Base-by-base conservation (phyloP, 2,329 filamentous ascomycete species). In the Epichloe elymi region DNA sequence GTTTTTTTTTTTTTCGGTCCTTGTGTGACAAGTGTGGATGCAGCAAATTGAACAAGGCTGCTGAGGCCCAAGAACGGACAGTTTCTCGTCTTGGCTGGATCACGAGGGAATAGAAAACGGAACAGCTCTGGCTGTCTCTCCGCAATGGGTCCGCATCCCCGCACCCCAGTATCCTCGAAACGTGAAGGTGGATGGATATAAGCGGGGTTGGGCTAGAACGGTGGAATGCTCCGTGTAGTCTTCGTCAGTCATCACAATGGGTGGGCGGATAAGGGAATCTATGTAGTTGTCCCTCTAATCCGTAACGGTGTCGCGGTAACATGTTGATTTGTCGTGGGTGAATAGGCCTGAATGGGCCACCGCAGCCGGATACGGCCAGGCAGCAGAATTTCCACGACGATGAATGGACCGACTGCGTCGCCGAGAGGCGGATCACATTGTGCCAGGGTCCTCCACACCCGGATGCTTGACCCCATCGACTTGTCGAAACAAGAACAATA, bases 331-430 rank as follows among this genome's bases (percentile, higher is more conserved):
- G 15, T 15, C 7, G 7, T 45, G 42, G 33, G 7, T 35, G 3
- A 30, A 45, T n/a, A 10, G n/a, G 39, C 6, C 26, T 35, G 19
- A 2, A 26, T 26, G 23, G 23, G 26, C 26, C 26, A n/a, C 6
- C 8, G 6, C 36, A 30, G 17, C 48, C 49, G 51, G 48, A 51
- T 48, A 36, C 49, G 38, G 41, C 40, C 55, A 64, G 63, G 62
- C 61, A 65, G 56, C 62, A 63, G 62, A 54, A 62, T 65, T 64
- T 54, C 51, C 51, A 48, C 46, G 26, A 20, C 54, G 39, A 46
- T 62, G 58, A 63, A 54, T 61, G 61, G 61, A 51, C 50, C n/a
- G 15, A 35, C 7, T 17, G n/a, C 19, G 17, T 19, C 19, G 35
- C 33, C 40, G 12, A 44, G 42, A 44, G 19, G 12, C 15, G 48